Evolutionary conservation across 805 yeast genomes (phyloP), one percentile per base, ranked within the genome.

Genomic region (Sungouiozyma ichnusensis): DNA sequence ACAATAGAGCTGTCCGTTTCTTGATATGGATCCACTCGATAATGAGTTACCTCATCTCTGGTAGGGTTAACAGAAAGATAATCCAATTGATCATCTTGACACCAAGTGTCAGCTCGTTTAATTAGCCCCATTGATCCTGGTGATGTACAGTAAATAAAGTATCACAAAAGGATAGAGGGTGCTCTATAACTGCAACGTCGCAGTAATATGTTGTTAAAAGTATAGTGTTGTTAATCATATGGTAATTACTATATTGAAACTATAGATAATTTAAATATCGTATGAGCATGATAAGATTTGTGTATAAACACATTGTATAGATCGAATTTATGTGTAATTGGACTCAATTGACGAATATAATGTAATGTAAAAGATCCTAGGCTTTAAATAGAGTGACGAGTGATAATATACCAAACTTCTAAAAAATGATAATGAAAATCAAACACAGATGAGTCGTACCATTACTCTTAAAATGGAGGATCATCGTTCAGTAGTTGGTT

Each of bases 11-110:
- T 73, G 40, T 76, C 81, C 7, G 71, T 67, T 19, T 72, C 72
- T 16, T 72, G 71, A 44, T 51, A 54, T 27, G 67, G 66, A 47
- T 72, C 65, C 0, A 83, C 77, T 47, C 73, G 74, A 53, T 79
- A 81, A 9, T 84, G 67, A 0, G 81, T 65, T 2, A 85, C 79
- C 50, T 82, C 90, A 56, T 87, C 95, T 2, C 94, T 79, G 20
- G 84, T 71, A 2, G 94, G 92, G 48, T 77, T 81, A 5, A 81
- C 79, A 0, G 84, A 79, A 11, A 84, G 60, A 51, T 61, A 62
- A 43, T 60, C 65, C 19, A 58, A 42, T 39, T 50, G 42, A 14
- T 50, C 55, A 40, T 56, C 63, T 18, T 51, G 53, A 2, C 64
- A 52, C 61, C 64, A 59, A 11, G 55, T 51, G 4, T 54, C 52